Base-by-base conservation (phyloP, 441 rosid genomes). In the Corymbia calophylla region DNA sequence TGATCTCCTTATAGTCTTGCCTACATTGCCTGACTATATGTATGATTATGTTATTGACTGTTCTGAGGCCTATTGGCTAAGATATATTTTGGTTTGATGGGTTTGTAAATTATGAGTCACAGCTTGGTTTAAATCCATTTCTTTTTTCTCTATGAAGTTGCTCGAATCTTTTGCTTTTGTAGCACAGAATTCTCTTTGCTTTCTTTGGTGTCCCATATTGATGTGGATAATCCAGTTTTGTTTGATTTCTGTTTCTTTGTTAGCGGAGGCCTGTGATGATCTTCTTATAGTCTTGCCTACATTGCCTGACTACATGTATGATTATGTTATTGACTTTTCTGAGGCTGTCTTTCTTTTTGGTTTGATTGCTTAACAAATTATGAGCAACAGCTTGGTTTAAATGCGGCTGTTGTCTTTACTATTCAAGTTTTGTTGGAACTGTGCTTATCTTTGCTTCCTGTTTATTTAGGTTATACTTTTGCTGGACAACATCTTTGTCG, bases 11-110 rank as follows among this genome's bases (percentile, higher is more conserved):
- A 87, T 25, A 55, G 88, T 87, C 70, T 87, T 87, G 88, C 88
- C 88, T 87, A 87, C 88, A 87, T 87, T 87, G 88, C 88, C 88
- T 56, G 88, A 87, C 88, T 58, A 27, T 25, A 86, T 86, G 27
- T 31, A 55, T 86, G 64, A 86, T 86, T 44, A 53, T 56, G 47
- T 23, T 18, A 19, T 31, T 32, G 87, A 53, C 58, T 86, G 14
- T 9, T 31, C 62, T 86, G 84, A 77, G 84, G 84, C 84, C 51
- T 39, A 51, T 77, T 44, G 10, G 84, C n/a, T 44, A 44, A 77
- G n/a, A 44, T 44, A 77, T 39, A 44, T 7, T 6, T 77, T 7
- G 10, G n/a, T 77, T 77, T 77, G 84, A 39, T 6, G 27, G 51
- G 51, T 77, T 23, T 21, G 44, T 29, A 12, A 44, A 77, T 47